Base-by-base conservation (phyloP, 2,329 filamentous ascomycete species). In the Xylariaceae sp. region DNA sequence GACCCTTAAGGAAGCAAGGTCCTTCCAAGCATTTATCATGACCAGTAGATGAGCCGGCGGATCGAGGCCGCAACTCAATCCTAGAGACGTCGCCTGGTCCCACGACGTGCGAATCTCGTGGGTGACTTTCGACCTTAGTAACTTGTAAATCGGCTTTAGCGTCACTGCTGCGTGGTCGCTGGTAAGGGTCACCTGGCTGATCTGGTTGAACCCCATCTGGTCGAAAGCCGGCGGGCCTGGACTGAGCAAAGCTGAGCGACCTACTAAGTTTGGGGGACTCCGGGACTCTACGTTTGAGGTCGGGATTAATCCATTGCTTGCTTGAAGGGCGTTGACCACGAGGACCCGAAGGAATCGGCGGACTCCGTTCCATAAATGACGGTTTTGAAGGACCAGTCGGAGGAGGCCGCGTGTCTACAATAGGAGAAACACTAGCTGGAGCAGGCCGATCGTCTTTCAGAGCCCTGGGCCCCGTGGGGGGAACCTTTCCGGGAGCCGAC, bases 291-390 rank as follows among this genome's bases (percentile, higher is more conserved):
- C 80, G 80, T 68, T 79, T 82, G 3, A 81, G 65, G 34, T 76
- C 78, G 2, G 81, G 80, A 54, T 83, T 83, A 59, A 82, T 80
- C 82, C 82, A 85, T 69, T 84, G 82, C 65, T 83, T 84, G 67
- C 81, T 84, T 0, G 80, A 81, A 13, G 80, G 77, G 5, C 76
- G 79, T 60, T 82, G 81, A 13, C 78, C 78, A 41, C 82, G 78
- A 39, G 82, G 82, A 8, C 81, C 82, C 2, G 80, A 75, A 2
- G 82, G 81, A 52, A 84, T 81, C 5, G 77, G 70, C 7, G 77
- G 76, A 58, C 76, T 77, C 18, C 78, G 77, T 48, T 80, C 75
- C 8, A 71, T 61, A 15, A 74, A 68, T n/a, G 67, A 64, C n/a
- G 74, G 66, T 60, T 80, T 82, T 0, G 75, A 74, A 2, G 77